phyloP scores from a whole-genome alignment of 78 protist species.

The Chrysochromulina tobinii region DNA sequence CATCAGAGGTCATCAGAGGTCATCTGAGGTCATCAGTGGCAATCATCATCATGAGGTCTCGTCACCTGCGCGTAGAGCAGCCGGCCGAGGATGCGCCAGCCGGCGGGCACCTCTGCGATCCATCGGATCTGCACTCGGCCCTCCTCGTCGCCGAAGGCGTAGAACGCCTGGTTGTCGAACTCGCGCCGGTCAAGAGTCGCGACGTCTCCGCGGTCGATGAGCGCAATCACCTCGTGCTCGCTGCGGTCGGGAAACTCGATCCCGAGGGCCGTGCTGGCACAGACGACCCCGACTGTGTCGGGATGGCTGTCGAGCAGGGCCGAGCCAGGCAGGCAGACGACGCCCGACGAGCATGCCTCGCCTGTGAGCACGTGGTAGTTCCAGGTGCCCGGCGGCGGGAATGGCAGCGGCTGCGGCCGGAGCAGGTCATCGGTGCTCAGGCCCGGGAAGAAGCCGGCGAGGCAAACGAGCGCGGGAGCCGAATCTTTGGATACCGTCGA shows the following conservation, averaged over 20 bases:
- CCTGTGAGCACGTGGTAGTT: background rate
- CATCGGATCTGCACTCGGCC: background rate
- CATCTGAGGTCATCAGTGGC: too few relatives aligned
- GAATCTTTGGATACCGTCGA: background rate
- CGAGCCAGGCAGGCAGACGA: constrained; percentile 1
- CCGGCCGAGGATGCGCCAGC: too few relatives aligned
- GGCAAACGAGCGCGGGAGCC: background rate
- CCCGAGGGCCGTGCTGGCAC: background rate
- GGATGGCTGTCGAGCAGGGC: background rate
- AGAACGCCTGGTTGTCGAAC: background rate
- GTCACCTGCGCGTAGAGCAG: too few relatives aligned
- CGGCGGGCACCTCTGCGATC: background rate
- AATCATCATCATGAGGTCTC: too few relatives aligned
- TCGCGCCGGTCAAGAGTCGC: background rate
- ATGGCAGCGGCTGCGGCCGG: constrained; percentile 17
- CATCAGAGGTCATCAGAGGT: too few relatives aligned
- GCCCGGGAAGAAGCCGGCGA: constrained; percentile 4
- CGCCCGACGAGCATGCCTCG: background rate
- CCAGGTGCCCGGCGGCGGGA: background rate
- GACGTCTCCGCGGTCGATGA: constrained; percentile 1
- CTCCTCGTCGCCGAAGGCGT: background rate
- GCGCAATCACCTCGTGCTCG: background rate
- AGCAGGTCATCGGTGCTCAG: background rate
- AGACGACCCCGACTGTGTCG: background rate
- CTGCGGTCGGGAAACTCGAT: background rate